Evolutionary conservation across 1,284 basidiomycete genomes (phyloP).

Genomic region (Cutaneotrichosporon curvatum): DNA sequence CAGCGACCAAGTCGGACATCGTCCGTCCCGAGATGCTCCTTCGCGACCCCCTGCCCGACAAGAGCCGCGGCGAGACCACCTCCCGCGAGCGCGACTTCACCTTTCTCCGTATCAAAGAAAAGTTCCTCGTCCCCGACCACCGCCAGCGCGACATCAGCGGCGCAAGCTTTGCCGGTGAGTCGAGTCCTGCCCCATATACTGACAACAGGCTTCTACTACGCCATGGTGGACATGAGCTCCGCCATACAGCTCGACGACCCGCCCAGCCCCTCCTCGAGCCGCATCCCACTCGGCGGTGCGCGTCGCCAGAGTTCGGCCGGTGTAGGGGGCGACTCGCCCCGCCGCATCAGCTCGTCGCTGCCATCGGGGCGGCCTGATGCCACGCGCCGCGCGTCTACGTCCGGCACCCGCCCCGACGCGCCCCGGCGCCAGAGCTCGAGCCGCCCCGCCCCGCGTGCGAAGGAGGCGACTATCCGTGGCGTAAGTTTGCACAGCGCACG

Average conservation of each 20-base stretch:
- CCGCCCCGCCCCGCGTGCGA: conserved; percentile 18
- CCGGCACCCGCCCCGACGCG: conserved; percentile 9
- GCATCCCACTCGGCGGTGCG: conserved; percentile 12
- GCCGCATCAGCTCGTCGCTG: conserved; percentile 11
- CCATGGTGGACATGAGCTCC: conserved; percentile 46
- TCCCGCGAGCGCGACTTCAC: conserved; percentile 47
- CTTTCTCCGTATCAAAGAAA: conserved; percentile 97
- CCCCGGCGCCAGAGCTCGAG: conserved; percentile 17
- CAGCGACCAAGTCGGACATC: conserved; percentile 52
- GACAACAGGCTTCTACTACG: conserved; percentile 68
- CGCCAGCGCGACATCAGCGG: conserved; percentile 88
- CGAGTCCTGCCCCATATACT: background rate
- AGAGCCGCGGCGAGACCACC: conserved; percentile 21
- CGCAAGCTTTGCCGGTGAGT: conserved; percentile 84
- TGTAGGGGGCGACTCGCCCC: conserved; percentile 15
- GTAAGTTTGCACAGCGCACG: conserved; percentile 19
- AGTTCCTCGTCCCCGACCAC: conserved; percentile 89
- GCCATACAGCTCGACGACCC: conserved; percentile 20
- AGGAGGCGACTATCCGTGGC: conserved; percentile 39
- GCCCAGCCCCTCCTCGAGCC: conserved; percentile 21
- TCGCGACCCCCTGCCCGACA: conserved; percentile 48
- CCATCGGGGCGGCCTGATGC: background rate
- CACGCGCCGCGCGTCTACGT: conserved; percentile 9
- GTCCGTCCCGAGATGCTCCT: conserved; percentile 67
- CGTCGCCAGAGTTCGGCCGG: conserved; percentile 11